phyloP scores from a whole-genome alignment of 2,329 filamentous ascomycete genomes.

The Davidsoniella eucalypti region DNA sequence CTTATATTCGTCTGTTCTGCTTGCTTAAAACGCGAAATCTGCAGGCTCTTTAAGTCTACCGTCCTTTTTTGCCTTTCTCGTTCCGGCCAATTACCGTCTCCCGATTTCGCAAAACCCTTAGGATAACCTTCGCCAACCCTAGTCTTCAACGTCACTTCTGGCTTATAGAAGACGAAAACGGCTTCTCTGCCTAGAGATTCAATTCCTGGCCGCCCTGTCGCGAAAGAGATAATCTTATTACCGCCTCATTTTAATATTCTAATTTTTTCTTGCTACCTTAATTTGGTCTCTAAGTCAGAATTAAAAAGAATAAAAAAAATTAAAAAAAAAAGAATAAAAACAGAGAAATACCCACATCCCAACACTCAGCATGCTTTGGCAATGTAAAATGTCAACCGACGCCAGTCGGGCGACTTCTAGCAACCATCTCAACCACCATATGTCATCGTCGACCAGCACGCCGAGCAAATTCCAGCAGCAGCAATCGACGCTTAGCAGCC shows the following conservation, averaged over 20 bases:
- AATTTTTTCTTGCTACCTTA: neutral
- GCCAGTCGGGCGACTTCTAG: slow-evolving; percentile 1
- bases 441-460: neutral
- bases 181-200: no score
- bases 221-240: neutral
- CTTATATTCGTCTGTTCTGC: neutral
- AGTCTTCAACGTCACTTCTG: no score
- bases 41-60: neutral
- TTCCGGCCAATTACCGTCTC: slow-evolving; percentile 9
- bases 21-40: neutral
- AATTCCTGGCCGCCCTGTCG: neutral
- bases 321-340: no score
- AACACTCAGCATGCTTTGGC: slow-evolving; percentile 9
- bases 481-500: no score
- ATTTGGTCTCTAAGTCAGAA: neutral
- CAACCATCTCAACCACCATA: neutral
- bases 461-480: neutral
- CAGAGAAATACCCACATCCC: neutral
- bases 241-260: neutral
- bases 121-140: no score
- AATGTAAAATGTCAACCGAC: slow-evolving; percentile 5
- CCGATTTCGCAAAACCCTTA: no score
- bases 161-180: no score
- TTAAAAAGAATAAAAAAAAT: neutral
- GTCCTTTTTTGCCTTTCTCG: neutral